Conservation (phyloP, 768 basidiomycete genomes). For the Suillus americanus region DNA sequence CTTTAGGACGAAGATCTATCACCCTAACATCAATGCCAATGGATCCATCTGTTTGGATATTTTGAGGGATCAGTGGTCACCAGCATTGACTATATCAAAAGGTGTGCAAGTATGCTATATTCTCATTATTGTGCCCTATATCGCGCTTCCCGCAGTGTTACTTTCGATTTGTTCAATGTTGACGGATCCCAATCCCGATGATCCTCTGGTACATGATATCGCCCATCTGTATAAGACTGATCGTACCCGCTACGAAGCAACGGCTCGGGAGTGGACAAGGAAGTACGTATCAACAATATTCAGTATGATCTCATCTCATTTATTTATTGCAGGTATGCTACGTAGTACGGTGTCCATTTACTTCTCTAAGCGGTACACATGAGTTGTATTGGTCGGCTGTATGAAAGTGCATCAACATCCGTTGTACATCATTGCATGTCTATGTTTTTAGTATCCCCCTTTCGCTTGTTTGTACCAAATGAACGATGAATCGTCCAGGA, state of each 20-base stretch:
- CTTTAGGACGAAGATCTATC: conserved; percentile 99
- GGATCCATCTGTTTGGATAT: conserved; percentile 99
- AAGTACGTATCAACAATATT: conserved; percentile 61
- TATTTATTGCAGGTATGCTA: conserved; percentile 41
- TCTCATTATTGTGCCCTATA: conserved; percentile 7
- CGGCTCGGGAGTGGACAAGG: conserved; percentile 99
- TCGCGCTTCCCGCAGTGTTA: conserved; percentile 54
- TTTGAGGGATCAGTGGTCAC: conserved; percentile 98
- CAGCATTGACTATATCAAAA: conserved; percentile 98
- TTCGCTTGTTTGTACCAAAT: conserved; percentile 8
- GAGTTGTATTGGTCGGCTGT: conserved; percentile 32
- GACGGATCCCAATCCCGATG: conserved; percentile 99
- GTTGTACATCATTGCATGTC: conserved; percentile 28
- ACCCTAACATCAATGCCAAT: conserved; percentile 99
- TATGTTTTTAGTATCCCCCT: conserved; percentile 33
- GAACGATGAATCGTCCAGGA: conserved; percentile 2
- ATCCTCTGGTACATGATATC: conserved; percentile 97
- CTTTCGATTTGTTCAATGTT: conserved; percentile 99
- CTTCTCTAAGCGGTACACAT: conserved; percentile 20
- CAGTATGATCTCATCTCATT: conserved; percentile 4
- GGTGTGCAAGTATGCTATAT: conserved; percentile 47
- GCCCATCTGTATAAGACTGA: conserved; percentile 99
- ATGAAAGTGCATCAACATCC: conserved; percentile 34
- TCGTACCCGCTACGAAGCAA: conserved; percentile 94
- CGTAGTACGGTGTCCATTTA: conserved; percentile 42